phyloP scores from a whole-genome alignment of 83 land plant genomes.

The Isoetes engelmannii region DNA sequence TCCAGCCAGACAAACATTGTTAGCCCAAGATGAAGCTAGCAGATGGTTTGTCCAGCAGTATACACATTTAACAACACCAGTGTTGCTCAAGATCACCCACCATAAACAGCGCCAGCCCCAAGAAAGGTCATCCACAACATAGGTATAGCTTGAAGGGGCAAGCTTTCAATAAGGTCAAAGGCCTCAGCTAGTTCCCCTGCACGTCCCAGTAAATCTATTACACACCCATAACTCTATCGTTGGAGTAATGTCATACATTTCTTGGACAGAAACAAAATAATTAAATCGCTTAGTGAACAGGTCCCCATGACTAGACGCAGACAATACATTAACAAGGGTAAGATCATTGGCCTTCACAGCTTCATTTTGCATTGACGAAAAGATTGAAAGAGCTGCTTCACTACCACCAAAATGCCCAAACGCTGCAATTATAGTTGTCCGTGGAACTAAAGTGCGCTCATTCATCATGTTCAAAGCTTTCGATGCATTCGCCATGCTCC shows the following conservation, averaged over 20 bases:
- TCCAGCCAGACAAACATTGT: too few species aligned
- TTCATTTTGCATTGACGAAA: slow-evolving; percentile 18
- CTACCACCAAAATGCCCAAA: slow-evolving; percentile 29
- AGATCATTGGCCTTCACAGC: slow-evolving; percentile 18
- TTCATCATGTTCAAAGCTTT: slow-evolving; percentile 3
- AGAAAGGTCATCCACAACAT: too few species aligned
- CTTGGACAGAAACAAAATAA: too few species aligned
- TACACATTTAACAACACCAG: too few species aligned
- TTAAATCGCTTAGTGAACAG: too few species aligned
- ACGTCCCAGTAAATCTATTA: slow-evolving; percentile 29
- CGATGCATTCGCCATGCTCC: slow-evolving; percentile 19
- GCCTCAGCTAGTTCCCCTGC: slow-evolving; percentile 25
- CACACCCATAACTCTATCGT: slow-evolving; percentile 33
- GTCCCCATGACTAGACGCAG: too few species aligned
- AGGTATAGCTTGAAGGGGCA: too few species aligned
- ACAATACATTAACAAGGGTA: slow-evolving; percentile 23
- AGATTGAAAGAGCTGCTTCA: slow-evolving; percentile 20
- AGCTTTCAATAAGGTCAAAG: slow-evolving; percentile 15
- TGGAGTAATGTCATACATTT: too few species aligned
- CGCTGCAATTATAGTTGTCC: slow-evolving; percentile 26
- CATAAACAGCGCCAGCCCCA: too few species aligned
- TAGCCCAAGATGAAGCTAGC: too few species aligned
- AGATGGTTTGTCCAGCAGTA: too few species aligned
- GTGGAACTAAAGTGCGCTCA: slow-evolving; percentile 14
- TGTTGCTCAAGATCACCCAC: too few species aligned